Percentiles rank a stretch among this genome's conserved stretches.
Evolutionary conservation across 768 basidiomycete species (phyloP).

Genomic region (Rhodotorula taiwanensis): DNA sequence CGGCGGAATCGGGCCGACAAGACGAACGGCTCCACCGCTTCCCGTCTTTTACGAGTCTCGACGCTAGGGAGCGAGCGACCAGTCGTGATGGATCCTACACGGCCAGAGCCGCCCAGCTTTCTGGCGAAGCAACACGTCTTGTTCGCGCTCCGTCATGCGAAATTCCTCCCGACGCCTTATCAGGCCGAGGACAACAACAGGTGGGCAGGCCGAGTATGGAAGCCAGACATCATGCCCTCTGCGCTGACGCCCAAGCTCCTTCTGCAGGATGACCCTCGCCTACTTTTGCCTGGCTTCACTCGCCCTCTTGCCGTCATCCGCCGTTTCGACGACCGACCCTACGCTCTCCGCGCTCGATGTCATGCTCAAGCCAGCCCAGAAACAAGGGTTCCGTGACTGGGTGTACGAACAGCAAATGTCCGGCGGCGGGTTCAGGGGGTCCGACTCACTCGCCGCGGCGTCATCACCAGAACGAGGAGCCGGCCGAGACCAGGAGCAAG

Average conservation of each 20-base stretch:
- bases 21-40: too few species aligned
- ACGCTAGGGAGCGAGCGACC: not conserved
- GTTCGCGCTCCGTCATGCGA: conserved; percentile 54
- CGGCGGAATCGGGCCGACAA: too few species aligned
- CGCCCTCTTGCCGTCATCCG: conserved; percentile 55
- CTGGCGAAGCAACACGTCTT: conserved; percentile 25
- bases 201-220: conserved; percentile 47
- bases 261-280: conserved; percentile 64
- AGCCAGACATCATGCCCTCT: too few species aligned
- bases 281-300: conserved; percentile 84
- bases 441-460: conserved; percentile 52
- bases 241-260: not conserved
- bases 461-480: conserved; percentile 28
- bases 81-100: too few species aligned
- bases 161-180: conserved; percentile 63
- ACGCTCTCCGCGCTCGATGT: conserved; percentile 33
- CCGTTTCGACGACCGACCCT: conserved; percentile 45
- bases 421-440: conserved; percentile 38
- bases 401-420: conserved; percentile 74
- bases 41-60: too few species aligned
- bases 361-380: conserved; percentile 53
- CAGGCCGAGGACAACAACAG: conserved; percentile 66
- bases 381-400: conserved; percentile 68
- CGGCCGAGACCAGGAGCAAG: conserved; percentile 49
- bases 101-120: too few species aligned